Evolutionary conservation across 345 rosid genomes (phyloP).

Genomic region (Diplotaxis tenuifolia): DNA sequence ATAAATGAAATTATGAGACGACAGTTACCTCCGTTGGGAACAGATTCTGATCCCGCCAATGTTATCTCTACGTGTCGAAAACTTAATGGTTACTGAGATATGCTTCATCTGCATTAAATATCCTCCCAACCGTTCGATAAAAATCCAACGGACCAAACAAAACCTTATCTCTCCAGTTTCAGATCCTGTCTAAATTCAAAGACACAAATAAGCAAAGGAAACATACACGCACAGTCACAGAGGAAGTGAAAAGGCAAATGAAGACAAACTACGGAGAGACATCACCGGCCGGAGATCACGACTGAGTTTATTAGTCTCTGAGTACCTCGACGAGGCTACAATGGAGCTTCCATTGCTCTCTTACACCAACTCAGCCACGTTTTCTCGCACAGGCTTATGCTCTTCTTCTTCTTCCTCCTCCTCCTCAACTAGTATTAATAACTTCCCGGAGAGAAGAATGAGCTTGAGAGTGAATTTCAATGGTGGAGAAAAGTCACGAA

Average conservation of each 20-base stretch:
- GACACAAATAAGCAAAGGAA: background rate
- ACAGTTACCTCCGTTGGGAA: background rate
- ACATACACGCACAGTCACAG: background rate
- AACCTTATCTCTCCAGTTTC: background rate
- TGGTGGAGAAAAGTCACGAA: constrained; percentile 27
- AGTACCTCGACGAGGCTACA: background rate
- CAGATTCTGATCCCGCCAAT: constrained; percentile 38
- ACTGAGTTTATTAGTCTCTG: background rate
- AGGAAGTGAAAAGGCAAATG: background rate
- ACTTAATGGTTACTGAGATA: constrained; percentile 27
- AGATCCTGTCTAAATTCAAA: constrained; percentile 14
- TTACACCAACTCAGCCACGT: constrained; percentile 32
- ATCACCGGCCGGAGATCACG: constrained; percentile 15
- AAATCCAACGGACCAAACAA: constrained; percentile 20
- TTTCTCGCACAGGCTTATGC: constrained; percentile 37
- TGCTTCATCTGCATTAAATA: background rate
- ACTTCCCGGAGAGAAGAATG: constrained; percentile 31
- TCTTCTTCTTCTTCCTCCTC: constrained; percentile 32
- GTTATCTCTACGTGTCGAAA: constrained; percentile 44
- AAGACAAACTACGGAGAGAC: constrained; percentile 9
- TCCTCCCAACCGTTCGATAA: constrained; percentile 15
- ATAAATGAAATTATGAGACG: background rate
- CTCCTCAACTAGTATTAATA: constrained; percentile 1
- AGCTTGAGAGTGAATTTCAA: constrained; percentile 31
- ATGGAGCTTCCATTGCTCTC: constrained; percentile 57